These are phyloP conservation scores for Microcyclospora tardicrescens DNA, from an alignment of 2,329 filamentous ascomycete species.

Conservation along the genomic window DNA sequence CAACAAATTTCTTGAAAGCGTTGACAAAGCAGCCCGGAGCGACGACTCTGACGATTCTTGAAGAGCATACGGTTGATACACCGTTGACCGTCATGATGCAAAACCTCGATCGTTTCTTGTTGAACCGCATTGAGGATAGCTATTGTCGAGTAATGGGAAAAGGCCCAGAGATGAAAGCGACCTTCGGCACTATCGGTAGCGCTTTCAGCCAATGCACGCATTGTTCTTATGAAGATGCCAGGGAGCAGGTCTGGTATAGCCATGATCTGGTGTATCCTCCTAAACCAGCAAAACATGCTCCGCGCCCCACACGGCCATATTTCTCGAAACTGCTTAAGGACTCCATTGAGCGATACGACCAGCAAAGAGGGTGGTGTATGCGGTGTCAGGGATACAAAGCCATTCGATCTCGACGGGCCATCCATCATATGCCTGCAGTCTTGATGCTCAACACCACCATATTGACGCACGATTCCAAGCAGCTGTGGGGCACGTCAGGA, in stretches of 20 bases:
- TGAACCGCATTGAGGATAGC: constrained; percentile 58
- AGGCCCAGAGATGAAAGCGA: constrained; percentile 56
- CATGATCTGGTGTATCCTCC: constrained; percentile 76
- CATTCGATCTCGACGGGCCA: constrained; percentile 69
- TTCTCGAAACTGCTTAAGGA: constrained; percentile 90
- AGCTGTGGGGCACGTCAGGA: constrained; percentile 76
- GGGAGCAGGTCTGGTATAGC: constrained; percentile 64
- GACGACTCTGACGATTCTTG: constrained; percentile 63
- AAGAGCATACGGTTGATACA: constrained; percentile 64
- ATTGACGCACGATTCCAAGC: constrained; percentile 58
- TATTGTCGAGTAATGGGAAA: constrained; percentile 54
- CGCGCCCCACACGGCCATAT: constrained; percentile 37
- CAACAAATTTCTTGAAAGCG: constrained; percentile 84
- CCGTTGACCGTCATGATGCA: constrained; percentile 74
- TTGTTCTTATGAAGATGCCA: constrained; percentile 74
- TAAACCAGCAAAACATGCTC: constrained; percentile 32
- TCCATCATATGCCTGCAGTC: constrained; percentile 71
- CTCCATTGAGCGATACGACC: constrained; percentile 79
- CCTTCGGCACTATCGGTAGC: constrained; percentile 57
- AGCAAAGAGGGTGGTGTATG: constrained; percentile 84
- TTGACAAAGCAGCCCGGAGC: constrained; percentile 74
- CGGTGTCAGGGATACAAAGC: constrained; percentile 84
- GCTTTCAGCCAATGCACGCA: constrained; percentile 71
- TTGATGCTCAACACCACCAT: constrained; percentile 74
- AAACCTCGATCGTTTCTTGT: constrained; percentile 68